Evolutionary conservation across 495 filamentous ascomycete species (phyloP).

Genomic region (Aspergillus steynii): DNA sequence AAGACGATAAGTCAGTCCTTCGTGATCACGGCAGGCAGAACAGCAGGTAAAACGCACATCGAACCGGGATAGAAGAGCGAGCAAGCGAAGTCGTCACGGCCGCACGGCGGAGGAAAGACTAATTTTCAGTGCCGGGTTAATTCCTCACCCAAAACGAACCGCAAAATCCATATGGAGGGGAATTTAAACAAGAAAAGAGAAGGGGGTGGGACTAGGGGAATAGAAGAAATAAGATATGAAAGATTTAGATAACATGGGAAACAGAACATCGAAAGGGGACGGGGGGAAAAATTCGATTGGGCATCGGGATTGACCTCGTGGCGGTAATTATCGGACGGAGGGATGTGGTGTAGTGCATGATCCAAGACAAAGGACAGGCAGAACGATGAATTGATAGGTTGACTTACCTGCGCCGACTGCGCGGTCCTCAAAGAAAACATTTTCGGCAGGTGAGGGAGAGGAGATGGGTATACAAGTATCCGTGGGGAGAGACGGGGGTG

Average conservation of each 20-base stretch:
- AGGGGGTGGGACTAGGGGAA: neutral
- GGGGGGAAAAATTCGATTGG: neutral
- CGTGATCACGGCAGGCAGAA: neutral
- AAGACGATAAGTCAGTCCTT: conserved; percentile 20
- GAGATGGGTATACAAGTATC: conserved; percentile 8
- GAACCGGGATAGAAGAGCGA: conserved; percentile 37
- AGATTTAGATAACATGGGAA: neutral
- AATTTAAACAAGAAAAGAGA: neutral
- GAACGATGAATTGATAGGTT: neutral
- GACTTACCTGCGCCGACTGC: conserved; percentile 37
- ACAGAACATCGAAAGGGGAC: neutral
- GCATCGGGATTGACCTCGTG: neutral
- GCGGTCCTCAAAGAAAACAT: conserved; percentile 35
- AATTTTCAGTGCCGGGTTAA: neutral
- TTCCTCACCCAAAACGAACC: conserved; percentile 4
- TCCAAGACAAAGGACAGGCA: conserved; percentile 11
- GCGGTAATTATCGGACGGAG: conserved; percentile 11
- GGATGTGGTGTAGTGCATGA: conserved; percentile 18
- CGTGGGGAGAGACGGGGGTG: neutral
- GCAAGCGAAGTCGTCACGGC: conserved; percentile 36
- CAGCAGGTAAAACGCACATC: conserved; percentile 38
- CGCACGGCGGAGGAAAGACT: conserved; percentile 47
- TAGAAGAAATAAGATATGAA: neutral
- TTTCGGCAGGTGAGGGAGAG: conserved; percentile 19
- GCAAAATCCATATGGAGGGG: too few species aligned